Base-by-base conservation (phyloP, 73 alveolate genomes). In the Paramecium sonneborni region DNA sequence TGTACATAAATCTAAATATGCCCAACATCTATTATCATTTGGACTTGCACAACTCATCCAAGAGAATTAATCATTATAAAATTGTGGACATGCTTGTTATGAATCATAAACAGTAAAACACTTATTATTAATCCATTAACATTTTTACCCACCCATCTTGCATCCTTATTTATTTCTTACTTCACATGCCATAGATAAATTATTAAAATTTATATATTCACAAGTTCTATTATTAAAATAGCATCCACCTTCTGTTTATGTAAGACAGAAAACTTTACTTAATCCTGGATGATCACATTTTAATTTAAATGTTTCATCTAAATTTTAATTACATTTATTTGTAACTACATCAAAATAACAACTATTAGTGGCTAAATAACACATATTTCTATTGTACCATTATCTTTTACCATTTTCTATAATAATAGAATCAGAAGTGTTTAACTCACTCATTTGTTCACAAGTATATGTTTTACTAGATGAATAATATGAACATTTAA, bases 301-400 rank as follows among this genome's bases (percentile, higher is more conserved):
- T n/a, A 35, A 37, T 35, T 74, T 8, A 41, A 38, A 10, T 7
- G 2, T 8, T 48, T 4, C 0, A 74, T 32, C 12, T 74, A 39
- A 39, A 74, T 34, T 18, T 37, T 34, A 18, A 32, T 11, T 3
- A 74, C 87, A 74, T 37, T 74, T 74, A 15, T 38, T 74, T 21
- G 21, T 0, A 1, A 1, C 21, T 12, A 24, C 1, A 46, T 46
- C 74, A 24, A 30, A 79, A 28, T 39, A 41, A 79, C 90, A 79
- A 43, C 76, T 46, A 79, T 46, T 48, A 44, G 76, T 79, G 3
- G 90, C 90, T 10, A 79, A 41, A 41, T 23, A 32, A 44, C 90
- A 79, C 55, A 39, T 39, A 79, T 79, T 79, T 79, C 41, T 39
- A 46, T 79, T 79, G 18, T 2, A 72, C 84, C 84, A 62, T 62